Percentiles rank a stretch among this genome's conserved stretches.
Evolutionary conservation across 2,329 filamentous ascomycete genomes (phyloP).

Genomic region (Seiridium cupressi): DNA sequence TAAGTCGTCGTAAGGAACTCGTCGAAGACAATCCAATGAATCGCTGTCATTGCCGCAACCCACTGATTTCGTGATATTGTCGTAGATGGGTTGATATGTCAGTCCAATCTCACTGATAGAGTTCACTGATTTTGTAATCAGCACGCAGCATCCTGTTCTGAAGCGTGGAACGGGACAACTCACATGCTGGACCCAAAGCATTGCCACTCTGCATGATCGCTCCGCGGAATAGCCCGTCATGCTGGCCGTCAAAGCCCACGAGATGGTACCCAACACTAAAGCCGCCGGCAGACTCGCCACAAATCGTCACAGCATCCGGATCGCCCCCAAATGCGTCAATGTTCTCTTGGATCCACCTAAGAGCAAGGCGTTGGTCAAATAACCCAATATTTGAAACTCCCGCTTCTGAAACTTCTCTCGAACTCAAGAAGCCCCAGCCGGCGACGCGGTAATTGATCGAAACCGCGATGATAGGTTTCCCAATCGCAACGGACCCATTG

Average conservation of each 20-base stretch:
- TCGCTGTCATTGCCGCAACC: neutral
- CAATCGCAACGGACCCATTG: neutral
- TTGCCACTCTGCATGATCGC: neutral
- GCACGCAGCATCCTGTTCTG: neutral
- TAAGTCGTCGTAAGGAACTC: neutral
- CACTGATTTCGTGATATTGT: neutral
- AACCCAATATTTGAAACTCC: neutral
- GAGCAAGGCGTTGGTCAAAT: neutral
- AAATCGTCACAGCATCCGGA: neutral
- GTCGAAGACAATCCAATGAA: neutral
- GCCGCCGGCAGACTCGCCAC: neutral
- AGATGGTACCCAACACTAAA: neutral
- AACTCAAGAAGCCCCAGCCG: neutral
- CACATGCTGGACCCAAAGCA: neutral
- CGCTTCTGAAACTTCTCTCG: neutral
- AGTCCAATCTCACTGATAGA: neutral
- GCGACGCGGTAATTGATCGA: neutral
- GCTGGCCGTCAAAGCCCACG: neutral
- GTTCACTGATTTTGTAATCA: neutral
- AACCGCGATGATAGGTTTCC: neutral
- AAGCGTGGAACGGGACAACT: neutral
- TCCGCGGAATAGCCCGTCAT: neutral
- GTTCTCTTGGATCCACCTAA: neutral
- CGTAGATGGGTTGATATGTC: constrained; percentile 1
- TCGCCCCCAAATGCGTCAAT: neutral